Percentiles rank a stretch among this genome's conserved stretches.
Conservation (phyloP, 2,329 filamentous ascomycete species). For the Clarireedia paspali region DNA sequence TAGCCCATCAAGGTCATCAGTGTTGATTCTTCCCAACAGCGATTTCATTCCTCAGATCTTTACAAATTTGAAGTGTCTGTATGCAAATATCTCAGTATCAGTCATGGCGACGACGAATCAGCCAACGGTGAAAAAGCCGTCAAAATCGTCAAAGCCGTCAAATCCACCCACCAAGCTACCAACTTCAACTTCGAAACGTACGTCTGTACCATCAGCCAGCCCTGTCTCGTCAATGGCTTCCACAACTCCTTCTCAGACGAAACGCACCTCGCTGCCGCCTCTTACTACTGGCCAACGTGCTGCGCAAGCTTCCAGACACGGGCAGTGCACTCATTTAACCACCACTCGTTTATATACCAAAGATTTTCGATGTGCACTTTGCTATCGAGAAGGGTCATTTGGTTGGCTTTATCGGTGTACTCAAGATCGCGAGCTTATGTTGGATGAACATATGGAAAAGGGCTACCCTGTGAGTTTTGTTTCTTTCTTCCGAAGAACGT, state of each 20-base stretch:
- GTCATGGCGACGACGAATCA: not conserved
- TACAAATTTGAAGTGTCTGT: not conserved
- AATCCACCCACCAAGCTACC: not conserved
- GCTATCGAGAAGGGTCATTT: conserved; percentile 45
- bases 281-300: not conserved
- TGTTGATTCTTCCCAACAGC: not conserved
- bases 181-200: not conserved
- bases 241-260: not conserved
- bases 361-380: conserved; percentile 48
- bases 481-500: conserved; percentile 16
- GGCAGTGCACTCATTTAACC: conserved; percentile 56
- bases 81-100: not conserved
- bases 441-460: conserved; percentile 32
- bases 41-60: not conserved
- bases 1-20: not conserved
- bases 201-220: conserved; percentile 3
- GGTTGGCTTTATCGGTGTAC: conserved; percentile 71
- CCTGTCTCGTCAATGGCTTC: conserved; percentile 2
- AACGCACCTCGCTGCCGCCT: conserved; percentile 1
- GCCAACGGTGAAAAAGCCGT: not conserved
- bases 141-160: not conserved
- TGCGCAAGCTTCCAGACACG: conserved; percentile 9
- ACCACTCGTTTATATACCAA: conserved; percentile 58
- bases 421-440: conserved; percentile 48
- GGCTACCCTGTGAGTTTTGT: conserved; percentile 23